Percentiles rank a stretch among this genome's conserved stretches.
Evolutionary conservation across 106 monocot genomes (phyloP).

Genomic region (Dendrobium chrysotoxum): DNA sequence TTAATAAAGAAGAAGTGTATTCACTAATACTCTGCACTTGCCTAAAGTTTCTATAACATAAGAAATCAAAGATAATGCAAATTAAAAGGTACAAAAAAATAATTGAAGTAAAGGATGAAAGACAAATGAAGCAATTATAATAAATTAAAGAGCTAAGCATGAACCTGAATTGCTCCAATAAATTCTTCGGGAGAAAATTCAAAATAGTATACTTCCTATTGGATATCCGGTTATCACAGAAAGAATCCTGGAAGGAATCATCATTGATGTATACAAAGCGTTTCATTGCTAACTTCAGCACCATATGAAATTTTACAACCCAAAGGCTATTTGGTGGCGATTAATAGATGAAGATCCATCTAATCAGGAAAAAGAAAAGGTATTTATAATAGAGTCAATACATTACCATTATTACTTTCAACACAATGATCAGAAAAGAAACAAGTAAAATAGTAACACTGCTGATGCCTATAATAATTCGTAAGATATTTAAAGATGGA

Average conservation of each 20-base stretch:
- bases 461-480: not conserved
- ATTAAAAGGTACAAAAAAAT: not conserved
- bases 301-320: not conserved
- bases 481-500: not conserved
- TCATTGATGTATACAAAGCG: conserved; percentile 85
- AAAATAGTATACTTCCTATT: conserved; percentile 85
- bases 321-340: not conserved
- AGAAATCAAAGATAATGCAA: not conserved
- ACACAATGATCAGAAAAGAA: not conserved
- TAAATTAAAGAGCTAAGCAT: not conserved
- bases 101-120: not conserved
- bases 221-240: conserved; percentile 82
- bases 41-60: not conserved
- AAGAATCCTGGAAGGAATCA: conserved; percentile 34
- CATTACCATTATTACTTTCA: not conserved
- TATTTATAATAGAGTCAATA: not conserved
- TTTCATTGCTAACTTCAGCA: conserved; percentile 42
- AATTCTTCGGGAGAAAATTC: conserved; percentile 93
- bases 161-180: conserved; percentile 99
- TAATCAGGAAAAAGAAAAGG: not conserved
- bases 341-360: conserved; percentile 1
- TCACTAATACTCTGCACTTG: not conserved
- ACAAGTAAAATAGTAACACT: not conserved
- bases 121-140: not conserved
- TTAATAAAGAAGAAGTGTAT: not conserved